Evolutionary conservation across 2,329 filamentous ascomycete genomes (phyloP).

Genomic region (Botrytis hyacinthi): DNA sequence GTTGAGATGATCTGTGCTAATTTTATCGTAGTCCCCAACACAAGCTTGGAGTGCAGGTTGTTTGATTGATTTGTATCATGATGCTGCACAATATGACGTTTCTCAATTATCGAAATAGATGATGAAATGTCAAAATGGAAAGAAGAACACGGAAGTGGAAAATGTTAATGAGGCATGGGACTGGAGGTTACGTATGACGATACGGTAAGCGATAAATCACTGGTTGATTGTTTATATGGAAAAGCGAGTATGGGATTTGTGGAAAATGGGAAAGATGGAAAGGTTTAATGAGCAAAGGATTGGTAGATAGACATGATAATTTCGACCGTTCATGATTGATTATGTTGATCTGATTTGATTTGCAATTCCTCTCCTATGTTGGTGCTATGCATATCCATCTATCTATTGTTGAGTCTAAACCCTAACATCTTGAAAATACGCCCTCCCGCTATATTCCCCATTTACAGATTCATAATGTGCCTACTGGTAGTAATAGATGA

Average conservation of each 20-base stretch:
- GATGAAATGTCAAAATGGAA: background rate
- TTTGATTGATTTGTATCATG: constrained; percentile 93
- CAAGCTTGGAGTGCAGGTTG: constrained; percentile 96
- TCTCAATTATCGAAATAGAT: constrained; percentile 24
- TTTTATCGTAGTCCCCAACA: constrained; percentile 70
- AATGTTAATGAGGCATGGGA: background rate
- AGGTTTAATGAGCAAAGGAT: background rate
- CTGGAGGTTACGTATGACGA: background rate
- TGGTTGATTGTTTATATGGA: background rate
- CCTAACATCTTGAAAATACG: too few relatives aligned
- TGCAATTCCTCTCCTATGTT: background rate
- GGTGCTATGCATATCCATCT: background rate
- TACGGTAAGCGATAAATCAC: background rate
- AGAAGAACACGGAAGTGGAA: background rate
- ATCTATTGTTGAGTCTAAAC: too few relatives aligned
- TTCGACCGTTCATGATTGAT: background rate
- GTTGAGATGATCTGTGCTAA: constrained; percentile 23
- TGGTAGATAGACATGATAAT: background rate
- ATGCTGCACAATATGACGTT: constrained; percentile 56
- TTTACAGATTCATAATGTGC: background rate
- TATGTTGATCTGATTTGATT: background rate
- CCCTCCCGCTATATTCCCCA: background rate
- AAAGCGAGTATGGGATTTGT: background rate
- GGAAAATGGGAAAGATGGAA: background rate
- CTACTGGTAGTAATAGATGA: background rate